These are phyloP conservation scores for Globisporangium recalcitrans DNA, from an alignment of 352 stramenopile species.

Conservation along the genomic window DNA sequence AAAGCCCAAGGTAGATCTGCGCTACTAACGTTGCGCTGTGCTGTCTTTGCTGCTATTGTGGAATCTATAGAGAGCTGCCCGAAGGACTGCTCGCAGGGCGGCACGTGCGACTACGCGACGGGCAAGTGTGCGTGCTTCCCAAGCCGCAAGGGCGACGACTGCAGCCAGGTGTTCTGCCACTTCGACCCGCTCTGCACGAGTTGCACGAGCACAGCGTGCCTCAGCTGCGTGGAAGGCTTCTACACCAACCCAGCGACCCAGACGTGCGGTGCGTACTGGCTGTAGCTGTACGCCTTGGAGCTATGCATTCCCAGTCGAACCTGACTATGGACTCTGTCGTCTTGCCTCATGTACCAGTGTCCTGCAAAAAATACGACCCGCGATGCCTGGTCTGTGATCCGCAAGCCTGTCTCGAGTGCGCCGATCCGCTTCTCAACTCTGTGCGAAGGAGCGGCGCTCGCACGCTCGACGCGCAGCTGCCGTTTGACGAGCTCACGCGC, in stretches of 20 bases:
- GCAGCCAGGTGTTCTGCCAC: constrained; percentile 54
- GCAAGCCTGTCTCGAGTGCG: constrained; percentile 78
- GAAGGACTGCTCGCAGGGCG: constrained; percentile 85
- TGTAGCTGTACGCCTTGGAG: neutral
- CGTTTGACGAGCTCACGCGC: constrained; percentile 83
- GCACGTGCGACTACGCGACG: constrained; percentile 86
- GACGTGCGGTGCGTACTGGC: constrained; percentile 50
- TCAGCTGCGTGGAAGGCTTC: constrained; percentile 84
- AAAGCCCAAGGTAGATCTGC: too few species aligned
- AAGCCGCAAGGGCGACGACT: constrained; percentile 77
- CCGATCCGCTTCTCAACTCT: constrained; percentile 88
- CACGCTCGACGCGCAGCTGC: constrained; percentile 56
- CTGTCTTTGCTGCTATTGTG: neutral
- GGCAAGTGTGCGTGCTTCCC: constrained; percentile 77
- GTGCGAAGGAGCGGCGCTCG: constrained; percentile 86
- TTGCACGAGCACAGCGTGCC: constrained; percentile 78
- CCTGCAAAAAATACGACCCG: constrained; percentile 86
- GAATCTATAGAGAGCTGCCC: constrained; percentile 60
- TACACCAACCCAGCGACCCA: constrained; percentile 65
- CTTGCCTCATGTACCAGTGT: constrained; percentile 24
- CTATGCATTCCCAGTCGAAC: neutral
- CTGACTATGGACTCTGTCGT: neutral
- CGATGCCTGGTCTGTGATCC: constrained; percentile 87
- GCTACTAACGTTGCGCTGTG: too few species aligned
- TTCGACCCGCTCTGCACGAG: constrained; percentile 85